Base-by-base conservation (phyloP, 257 asterid genomes). In the Primulina eburnea region DNA sequence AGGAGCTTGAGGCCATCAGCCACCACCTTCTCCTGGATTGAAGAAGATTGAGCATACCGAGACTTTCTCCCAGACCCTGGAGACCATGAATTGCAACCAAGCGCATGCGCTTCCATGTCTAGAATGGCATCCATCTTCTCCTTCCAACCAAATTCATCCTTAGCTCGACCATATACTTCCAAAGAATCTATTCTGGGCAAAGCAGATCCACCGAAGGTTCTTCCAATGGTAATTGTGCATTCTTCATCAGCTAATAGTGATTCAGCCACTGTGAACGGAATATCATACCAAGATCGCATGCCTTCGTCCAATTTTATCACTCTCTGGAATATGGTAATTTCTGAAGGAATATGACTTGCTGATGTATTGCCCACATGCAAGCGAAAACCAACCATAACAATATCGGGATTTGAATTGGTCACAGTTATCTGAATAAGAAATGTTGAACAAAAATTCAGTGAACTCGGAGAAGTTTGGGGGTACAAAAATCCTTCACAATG, bases 71-170 rank as follows among this genome's bases (percentile, higher is more conserved):
- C 82, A 26, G 97, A 84, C 55, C 88, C 88, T 40, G 89, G 63
- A 56, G 82, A 79, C 89, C 82, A 85, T 56, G 92, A 84, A 78
- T 79, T 82, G 69, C 85, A 85, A 69, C 96, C 97, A 74, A 88
- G 95, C 26, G 76, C 84, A 47, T 84, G 91, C 65, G 96, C 88
- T 86, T 94, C 97, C 96, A 91, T 94, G 79, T 94, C 96, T 68
- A 93, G 85, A 81, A 93, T 86, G 68, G 90, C 89, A 76, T 94
- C 97, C 93, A 94, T 91, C 84, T 94, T 91, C 80, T 94, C 99
- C 78, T 94, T 94, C 99, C 99, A 94, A 60, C 99, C 99, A 85
- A 90, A 94, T 78, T 94, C 99, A 79, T 94, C 99, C 84, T 94
- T 94, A 14, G 92, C 89, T 68, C 96, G 96, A 65, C 99, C 97